Percentiles rank a stretch among this genome's conserved stretches.
These are phyloP conservation scores for Trifolium dubium DNA, from an alignment of 306 rosid genomes.

Conservation along the genomic window DNA sequence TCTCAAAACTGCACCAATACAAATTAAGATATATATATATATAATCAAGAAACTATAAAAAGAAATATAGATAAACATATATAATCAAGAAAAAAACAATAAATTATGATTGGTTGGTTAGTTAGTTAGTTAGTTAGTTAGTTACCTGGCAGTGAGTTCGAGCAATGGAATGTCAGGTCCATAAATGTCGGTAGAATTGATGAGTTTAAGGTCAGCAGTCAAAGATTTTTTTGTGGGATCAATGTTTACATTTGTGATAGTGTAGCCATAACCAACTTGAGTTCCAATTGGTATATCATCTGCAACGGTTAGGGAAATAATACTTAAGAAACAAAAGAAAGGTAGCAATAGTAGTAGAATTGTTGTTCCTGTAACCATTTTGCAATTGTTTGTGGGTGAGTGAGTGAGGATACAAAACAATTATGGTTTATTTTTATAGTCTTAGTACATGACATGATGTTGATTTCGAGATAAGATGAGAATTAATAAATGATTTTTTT, in stretches of 20 bases:
- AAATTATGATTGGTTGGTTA: too few relatives aligned
- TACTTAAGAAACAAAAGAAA: background rate
- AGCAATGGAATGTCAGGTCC: constrained; percentile 74
- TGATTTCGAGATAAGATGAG: too few relatives aligned
- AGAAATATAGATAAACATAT: background rate
- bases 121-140: constrained; percentile 32
- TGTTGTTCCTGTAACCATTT: too few relatives aligned
- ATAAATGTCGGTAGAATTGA: constrained; percentile 54
- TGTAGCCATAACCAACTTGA: constrained; percentile 66
- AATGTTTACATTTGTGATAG: constrained; percentile 37
- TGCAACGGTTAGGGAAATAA: background rate
- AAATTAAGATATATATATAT: too few relatives aligned
- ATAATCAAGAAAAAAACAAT: too few relatives aligned
- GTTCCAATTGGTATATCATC: background rate
- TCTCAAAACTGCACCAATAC: constrained; percentile 61
- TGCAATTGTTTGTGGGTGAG: too few relatives aligned
- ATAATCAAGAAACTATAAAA: background rate
- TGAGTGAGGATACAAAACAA: too few relatives aligned
- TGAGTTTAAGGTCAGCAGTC: constrained; percentile 66
- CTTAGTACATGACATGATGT: too few relatives aligned
- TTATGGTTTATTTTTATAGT: too few relatives aligned
- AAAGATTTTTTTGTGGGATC: constrained; percentile 42
- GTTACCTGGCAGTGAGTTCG: constrained; percentile 67
- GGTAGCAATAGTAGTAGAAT: background rate
- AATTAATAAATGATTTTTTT: too few relatives aligned